Evolutionary conservation across 2,329 filamentous ascomycete genomes (phyloP), one percentile per base, ranked within the genome.

Genomic region (Dichotomopilus funicola): DNA sequence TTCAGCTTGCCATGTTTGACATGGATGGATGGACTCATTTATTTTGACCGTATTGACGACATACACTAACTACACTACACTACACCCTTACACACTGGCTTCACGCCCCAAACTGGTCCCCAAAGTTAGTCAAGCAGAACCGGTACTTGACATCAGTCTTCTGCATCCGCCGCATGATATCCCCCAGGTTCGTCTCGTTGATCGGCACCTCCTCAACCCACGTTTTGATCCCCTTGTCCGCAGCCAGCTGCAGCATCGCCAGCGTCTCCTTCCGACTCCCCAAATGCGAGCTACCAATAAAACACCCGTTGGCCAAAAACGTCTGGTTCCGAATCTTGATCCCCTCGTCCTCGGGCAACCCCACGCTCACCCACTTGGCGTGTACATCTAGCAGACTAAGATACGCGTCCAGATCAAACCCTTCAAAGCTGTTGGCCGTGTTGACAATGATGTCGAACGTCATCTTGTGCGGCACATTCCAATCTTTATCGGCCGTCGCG

Each of bases 331-430:
- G 84, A 62, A 94, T 78, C 53, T 77, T 73, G 55, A 88, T 82
- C 9, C 89, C 82, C 45, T 86, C 83, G 59, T 89, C 86, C 68
- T 91, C 88, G 3, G 89, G 89, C 66, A 94, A 77, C 43, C 88
- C 89, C 53, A 92, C 87, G 65, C 81, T 88, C 69, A 92, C 82
- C 82, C 88, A 94, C 67, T 79, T 81, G 56, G 87, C 88, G 73
- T 91, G 88, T 55, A 92, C 85, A 72, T 92, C 90, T 68, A 95
- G 80, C 65, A 91, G 80, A 59, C 80, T 82, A 65, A 95, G 81
- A 75, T 94, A 95, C 61, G 85, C 79, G 51, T 73, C 71, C 36
- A 89, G 74, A 66, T 89, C 81, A 72, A 89, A 89, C 48, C 77
- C 78, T 51, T 84, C 80, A 51, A 81, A 85, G 38, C 79, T 83